A percentile compares a stretch with the other conserved stretches of the same genome.
Conservation (phyloP, 768 basidiomycete species). For the Mycena kentingensis region DNA sequence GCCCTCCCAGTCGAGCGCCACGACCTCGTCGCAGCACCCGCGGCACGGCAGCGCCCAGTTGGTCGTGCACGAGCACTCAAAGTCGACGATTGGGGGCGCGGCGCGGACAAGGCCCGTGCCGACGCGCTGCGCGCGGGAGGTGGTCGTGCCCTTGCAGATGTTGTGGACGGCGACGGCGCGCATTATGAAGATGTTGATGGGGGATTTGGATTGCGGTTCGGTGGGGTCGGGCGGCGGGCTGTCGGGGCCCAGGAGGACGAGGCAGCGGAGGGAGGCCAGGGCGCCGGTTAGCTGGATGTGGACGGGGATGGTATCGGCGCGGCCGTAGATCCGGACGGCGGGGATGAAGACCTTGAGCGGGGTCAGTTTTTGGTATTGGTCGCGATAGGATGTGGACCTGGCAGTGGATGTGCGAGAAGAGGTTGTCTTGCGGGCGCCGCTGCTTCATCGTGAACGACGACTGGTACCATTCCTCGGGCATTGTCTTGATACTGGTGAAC, state of each 20-base stretch:
- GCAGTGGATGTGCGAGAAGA: conserved; percentile 5
- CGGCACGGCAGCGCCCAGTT: neutral
- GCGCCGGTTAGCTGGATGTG: conserved; percentile 4
- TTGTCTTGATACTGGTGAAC: neutral
- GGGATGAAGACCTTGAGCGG: no score
- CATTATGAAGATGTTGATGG: conserved; percentile 3
- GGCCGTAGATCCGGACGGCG: conserved; percentile 2
- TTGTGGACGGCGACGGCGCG: conserved; percentile 8
- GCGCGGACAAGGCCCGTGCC: conserved; percentile 3
- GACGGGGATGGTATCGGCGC: conserved; percentile 6
- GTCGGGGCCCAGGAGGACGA: neutral
- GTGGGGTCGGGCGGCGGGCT: neutral
- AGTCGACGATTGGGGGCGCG: neutral
- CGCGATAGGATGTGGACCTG: neutral
- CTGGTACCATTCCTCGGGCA: conserved; percentile 10
- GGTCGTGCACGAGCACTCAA: conserved; percentile 14
- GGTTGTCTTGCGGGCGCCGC: neutral
- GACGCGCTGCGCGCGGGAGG: conserved; percentile 6
- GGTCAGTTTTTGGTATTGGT: no score
- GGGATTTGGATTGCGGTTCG: neutral
- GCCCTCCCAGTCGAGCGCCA: neutral
- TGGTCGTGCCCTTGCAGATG: neutral
- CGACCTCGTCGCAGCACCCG: conserved; percentile 6
- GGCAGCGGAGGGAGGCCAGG: conserved; percentile 1
- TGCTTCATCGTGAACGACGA: conserved; percentile 3